Base-by-base conservation (phyloP, 2,329 filamentous ascomycete genomes). In the Ophiostoma angusticollis region DNA sequence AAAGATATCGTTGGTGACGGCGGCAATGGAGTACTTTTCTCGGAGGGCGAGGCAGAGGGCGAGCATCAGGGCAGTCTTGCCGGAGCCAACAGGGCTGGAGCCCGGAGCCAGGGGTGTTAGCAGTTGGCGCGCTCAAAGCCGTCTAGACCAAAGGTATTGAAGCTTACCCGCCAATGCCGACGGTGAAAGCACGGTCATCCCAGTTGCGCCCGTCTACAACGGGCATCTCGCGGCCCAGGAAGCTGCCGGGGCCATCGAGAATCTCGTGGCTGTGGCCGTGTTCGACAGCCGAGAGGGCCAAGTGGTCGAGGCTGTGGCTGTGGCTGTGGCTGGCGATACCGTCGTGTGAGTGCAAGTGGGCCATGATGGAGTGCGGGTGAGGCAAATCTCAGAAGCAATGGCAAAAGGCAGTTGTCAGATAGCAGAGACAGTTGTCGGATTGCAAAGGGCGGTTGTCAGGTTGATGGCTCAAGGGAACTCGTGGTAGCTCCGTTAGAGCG, bases 1-100 rank as follows among this genome's bases (percentile, higher is more conserved):
- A 70, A 96, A 96, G 68, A 96, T 96, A 68, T 96, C 89, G 70
- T 96, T 96, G 35, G 91, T 98, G 17, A 98, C 89, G 44, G 86
- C 91, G 1, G 91, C 91, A 53, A 98, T 82, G 55, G 79, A 85
- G 72, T 84, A 87, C 40, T 73, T 67, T 36, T 78, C 69, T 45
- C 91, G 82, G 6, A 98, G 78, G 7, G 81, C 80, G 25, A 78
- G 78, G 66, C 86, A 95, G 50, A 96, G 82, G 28, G 84, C 80
- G 9, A 95, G 78, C 89, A 98, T 96, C 21, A 96, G 74, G 14
- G 91, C 91, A 0, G 91, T 96, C 62, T 98, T 98, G 55, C 91
- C 91, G 18, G 87, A 95, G 47, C 91, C 91, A 39, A 98, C 91
- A 45, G 91, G 91, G 31, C 87, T 93, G 14, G 16, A 22, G n/a